Percentiles rank a stretch among this genome's conserved stretches.
Conservation (phyloP, 495 filamentous ascomycete genomes). For the Neurospora sp. region DNA sequence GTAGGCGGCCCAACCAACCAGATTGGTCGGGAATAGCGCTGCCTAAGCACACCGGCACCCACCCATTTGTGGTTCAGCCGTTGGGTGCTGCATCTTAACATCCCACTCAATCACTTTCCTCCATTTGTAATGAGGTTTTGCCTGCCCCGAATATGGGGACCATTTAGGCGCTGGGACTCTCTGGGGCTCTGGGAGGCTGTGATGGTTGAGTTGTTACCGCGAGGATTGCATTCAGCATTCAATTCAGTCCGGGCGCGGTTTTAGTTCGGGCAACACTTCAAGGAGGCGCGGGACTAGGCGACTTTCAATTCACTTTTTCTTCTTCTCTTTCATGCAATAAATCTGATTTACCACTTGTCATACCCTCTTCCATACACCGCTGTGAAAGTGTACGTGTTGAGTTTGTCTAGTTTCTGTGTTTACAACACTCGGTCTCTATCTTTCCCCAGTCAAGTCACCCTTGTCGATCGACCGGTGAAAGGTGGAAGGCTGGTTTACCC, state of each 20-base stretch:
- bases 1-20: not conserved
- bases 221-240: not conserved
- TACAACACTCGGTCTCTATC: not conserved
- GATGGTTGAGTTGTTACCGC: not conserved
- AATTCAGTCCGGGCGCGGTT: not conserved
- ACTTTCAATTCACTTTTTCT: not conserved
- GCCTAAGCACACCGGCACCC: not conserved
- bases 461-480: not conserved
- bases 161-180: not conserved
- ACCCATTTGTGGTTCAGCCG: not conserved
- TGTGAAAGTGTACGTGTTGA: not conserved
- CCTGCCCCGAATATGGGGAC: not conserved
- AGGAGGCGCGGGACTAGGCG: not conserved
- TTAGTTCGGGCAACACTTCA: not conserved
- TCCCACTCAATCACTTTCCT: not conserved
- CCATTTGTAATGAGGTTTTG: not conserved
- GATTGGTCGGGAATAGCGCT: not conserved
- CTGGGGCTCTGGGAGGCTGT: not conserved
- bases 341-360: not conserved
- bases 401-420: not conserved
- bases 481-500: not conserved
- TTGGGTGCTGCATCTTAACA: not conserved
- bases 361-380: not conserved
- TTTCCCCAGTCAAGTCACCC: not conserved
- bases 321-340: not conserved